Evolutionary conservation across 2,329 filamentous ascomycete genomes (phyloP).

Genomic region (Gaeumannomyces tritici): DNA sequence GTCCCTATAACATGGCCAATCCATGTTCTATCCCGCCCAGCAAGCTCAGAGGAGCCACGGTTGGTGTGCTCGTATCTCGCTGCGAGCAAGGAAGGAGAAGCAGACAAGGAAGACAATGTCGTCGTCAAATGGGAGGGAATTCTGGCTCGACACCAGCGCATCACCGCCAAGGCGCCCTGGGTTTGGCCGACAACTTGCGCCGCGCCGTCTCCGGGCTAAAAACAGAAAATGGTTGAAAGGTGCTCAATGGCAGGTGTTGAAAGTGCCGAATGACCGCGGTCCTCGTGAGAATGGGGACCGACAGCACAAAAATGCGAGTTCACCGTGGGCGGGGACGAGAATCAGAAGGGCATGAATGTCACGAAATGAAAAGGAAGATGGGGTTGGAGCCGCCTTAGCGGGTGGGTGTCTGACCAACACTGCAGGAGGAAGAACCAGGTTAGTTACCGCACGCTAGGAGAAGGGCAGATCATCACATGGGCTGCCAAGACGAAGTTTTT

Average conservation of each 20-base stretch:
- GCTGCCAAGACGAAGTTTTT: background rate
- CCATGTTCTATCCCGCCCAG: background rate
- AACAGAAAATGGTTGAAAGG: background rate
- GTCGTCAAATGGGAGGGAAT: background rate
- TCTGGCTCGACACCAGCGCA: background rate
- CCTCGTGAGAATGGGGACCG: background rate
- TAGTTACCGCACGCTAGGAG: background rate
- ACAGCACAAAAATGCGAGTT: background rate
- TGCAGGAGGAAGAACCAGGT: background rate
- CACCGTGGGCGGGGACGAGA: background rate
- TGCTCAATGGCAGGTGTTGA: background rate
- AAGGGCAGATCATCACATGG: background rate
- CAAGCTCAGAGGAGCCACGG: background rate
- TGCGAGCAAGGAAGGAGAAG: background rate
- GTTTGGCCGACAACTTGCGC: background rate
- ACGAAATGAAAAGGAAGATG: background rate
- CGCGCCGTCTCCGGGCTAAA: background rate
- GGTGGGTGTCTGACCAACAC: conserved; percentile 1
- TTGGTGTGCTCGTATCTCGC: background rate
- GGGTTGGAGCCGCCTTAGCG: background rate
- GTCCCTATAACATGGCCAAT: background rate
- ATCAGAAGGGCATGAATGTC: background rate
- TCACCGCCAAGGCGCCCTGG: background rate
- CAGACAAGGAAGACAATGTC: background rate
- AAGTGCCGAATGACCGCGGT: background rate